Conservation (phyloP, 1,284 basidiomycete genomes). For the Fomitiporia mediterranea region DNA sequence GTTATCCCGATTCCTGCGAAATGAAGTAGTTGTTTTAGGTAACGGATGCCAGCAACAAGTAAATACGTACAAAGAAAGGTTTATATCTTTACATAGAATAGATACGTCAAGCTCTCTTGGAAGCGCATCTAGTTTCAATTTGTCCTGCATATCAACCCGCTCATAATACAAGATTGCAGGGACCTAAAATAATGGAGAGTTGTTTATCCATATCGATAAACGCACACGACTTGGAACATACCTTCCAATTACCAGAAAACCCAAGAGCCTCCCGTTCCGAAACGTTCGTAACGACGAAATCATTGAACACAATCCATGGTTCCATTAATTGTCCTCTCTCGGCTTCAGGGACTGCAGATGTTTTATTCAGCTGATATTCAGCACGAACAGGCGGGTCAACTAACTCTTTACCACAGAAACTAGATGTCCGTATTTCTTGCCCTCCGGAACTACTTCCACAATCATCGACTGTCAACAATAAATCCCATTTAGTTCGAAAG, state of each 20-base stretch:
- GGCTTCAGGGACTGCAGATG: slow-evolving; percentile 58
- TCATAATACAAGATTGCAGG: slow-evolving; percentile 89
- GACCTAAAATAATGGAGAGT: slow-evolving; percentile 43
- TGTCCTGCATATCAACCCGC: slow-evolving; percentile 56
- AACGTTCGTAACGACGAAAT: slow-evolving; percentile 87
- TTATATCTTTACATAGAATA: slow-evolving; percentile 84
- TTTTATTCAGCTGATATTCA: slow-evolving; percentile 11
- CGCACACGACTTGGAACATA: slow-evolving; percentile 28
- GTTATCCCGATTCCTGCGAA: slow-evolving; percentile 67
- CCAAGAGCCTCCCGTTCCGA: slow-evolving; percentile 83
- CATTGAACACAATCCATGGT: slow-evolving; percentile 95
- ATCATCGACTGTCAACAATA: slow-evolving; percentile 59
- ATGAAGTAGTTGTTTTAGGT: background rate
- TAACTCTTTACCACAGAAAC: slow-evolving; percentile 84
- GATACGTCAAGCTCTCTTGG: slow-evolving; percentile 65
- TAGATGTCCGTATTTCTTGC: slow-evolving; percentile 71
- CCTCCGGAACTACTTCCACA: slow-evolving; percentile 77
- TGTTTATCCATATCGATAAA: slow-evolving; percentile 2
- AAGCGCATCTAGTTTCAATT: slow-evolving; percentile 63
- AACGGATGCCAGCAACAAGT: background rate
- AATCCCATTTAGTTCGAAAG: background rate
- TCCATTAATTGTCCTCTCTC: slow-evolving; percentile 43
- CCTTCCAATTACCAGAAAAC: slow-evolving; percentile 92
- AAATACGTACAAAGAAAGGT: slow-evolving; percentile 68
- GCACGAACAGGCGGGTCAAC: background rate